Base-by-base conservation (phyloP, 73 alveolate genomes). In the Blepharisma japonicum region DNA sequence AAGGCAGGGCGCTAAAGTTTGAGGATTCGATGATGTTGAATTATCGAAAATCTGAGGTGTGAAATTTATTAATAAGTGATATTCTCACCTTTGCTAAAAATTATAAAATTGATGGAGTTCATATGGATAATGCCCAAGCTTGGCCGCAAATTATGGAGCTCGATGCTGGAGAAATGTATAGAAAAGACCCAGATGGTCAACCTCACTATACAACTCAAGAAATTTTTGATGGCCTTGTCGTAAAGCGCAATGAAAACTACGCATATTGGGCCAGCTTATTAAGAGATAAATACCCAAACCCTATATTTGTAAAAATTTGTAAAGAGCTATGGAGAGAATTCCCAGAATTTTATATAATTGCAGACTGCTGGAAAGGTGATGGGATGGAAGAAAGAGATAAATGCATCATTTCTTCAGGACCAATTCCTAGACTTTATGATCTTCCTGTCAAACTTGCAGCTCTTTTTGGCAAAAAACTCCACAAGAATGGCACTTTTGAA, bases 281-380 rank as follows among this genome's bases (percentile, higher is more conserved):
- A 49, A 79, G 95, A 80, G 98, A 91, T 51, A 54, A 77, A 2
- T 96, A 91, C 87, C 94, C 99, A n/a, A 97, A 97, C 87, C 99
- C 99, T 11, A 80, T 97, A 76, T 95, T 95, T 68, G 86, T 95
- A 42, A 97, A 97, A 78, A 55, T 97, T 66, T 85, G 97, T 84
- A 95, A 84, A 74, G 81, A 71, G 25, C 68, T 97, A 20, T 97
- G 99, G 99, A 81, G 87, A 68, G 79, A 82, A 77, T 77, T 48
- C 80, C 98, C 99, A 6, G 90, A 91, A 49, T 95, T 95, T 80
- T 82, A 94, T 71, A 91, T 97, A 70, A 78, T 95, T 46, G 99
- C 98, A n/a, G 99, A 97, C 77, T 92, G 97, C 78, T 97, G 99
- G 99, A 94, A 95, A 71, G 96, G 96, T 21, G 84, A 78, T 68